Percentiles rank a stretch among this genome's conserved stretches.
phyloP scores from a whole-genome alignment of 371 early-diverging fungal species.

The Rhizopus arrhizus region DNA sequence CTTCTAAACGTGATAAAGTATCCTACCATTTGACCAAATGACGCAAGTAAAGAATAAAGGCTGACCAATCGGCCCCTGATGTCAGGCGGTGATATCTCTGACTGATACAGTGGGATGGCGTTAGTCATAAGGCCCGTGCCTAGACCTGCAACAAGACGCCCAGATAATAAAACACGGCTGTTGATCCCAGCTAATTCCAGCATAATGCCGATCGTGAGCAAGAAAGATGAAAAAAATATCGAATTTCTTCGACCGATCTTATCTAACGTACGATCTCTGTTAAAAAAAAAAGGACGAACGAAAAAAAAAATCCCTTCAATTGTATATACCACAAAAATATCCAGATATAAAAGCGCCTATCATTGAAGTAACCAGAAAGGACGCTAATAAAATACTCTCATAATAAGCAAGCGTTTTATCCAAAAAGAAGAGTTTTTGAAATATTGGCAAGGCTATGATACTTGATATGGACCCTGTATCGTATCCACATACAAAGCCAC shows the following conservation, averaged over 20 bases:
- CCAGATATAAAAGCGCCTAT: constrained; percentile 47
- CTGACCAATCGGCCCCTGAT: constrained; percentile 50
- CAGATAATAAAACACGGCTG: constrained; percentile 26
- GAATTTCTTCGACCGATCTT: constrained; percentile 38
- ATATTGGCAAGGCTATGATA: constrained; percentile 21
- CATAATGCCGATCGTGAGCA: constrained; percentile 38
- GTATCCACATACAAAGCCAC: constrained; percentile 22
- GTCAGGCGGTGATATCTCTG: constrained; percentile 73
- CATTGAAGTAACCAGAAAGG: constrained; percentile 44
- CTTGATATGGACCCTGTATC: constrained; percentile 26
- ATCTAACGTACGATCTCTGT: constrained; percentile 21
- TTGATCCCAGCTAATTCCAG: constrained; percentile 37
- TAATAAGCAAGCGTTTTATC: constrained; percentile 39
- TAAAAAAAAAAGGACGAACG: too few relatives aligned
- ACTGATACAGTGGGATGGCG: constrained; percentile 42
- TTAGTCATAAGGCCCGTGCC: constrained; percentile 51
- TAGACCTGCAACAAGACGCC: constrained; percentile 41
- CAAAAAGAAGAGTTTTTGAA: constrained; percentile 22
- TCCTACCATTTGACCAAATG: constrained; percentile 45
- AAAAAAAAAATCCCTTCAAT: background rate
- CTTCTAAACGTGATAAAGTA: constrained; percentile 47
- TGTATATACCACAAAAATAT: constrained; percentile 38
- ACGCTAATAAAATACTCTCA: constrained; percentile 37
- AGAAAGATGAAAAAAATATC: constrained; percentile 30
- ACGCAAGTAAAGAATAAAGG: constrained; percentile 35